Conservation (phyloP, 2,329 filamentous ascomycete genomes). For the Neopestalotiopsis sp. region DNA sequence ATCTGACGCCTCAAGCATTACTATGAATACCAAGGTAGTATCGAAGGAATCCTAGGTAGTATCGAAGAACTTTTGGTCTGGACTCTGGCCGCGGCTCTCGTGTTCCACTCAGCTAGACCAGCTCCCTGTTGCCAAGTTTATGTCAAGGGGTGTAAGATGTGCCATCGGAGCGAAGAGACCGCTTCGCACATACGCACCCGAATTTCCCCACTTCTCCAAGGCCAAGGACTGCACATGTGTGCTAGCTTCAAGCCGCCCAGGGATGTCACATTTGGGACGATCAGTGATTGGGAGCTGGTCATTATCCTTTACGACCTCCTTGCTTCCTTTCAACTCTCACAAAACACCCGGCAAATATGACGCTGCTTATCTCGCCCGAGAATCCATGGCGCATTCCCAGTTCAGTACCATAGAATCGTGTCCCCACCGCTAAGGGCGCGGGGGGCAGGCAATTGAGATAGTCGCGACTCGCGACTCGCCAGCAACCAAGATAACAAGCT, state of each 20-base stretch:
- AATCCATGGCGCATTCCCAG: background rate
- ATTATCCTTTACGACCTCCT: background rate
- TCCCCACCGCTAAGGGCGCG: background rate
- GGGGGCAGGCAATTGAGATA: constrained; percentile 8
- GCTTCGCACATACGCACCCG: background rate
- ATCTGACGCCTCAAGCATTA: too few relatives aligned
- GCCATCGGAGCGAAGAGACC: background rate
- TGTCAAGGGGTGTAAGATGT: too few relatives aligned
- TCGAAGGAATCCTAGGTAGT: too few relatives aligned
- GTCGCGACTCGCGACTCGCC: too few relatives aligned
- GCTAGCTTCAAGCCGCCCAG: background rate
- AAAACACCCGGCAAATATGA: background rate
- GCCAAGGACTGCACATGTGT: background rate
- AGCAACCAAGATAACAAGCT: background rate
- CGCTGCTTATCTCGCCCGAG: constrained; percentile 5
- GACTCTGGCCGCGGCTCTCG: too few relatives aligned
- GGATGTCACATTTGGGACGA: background rate
- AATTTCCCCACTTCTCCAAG: background rate
- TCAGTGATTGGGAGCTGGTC: constrained; percentile 2
- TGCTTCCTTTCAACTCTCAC: background rate
- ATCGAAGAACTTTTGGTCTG: too few relatives aligned
- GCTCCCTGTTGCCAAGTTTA: too few relatives aligned
- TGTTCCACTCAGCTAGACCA: too few relatives aligned
- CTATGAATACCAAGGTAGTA: too few relatives aligned
- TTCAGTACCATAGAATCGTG: background rate